phyloP scores from a whole-genome alignment of 768 basidiomycete genomes.

The Coprinopsis sp. region DNA sequence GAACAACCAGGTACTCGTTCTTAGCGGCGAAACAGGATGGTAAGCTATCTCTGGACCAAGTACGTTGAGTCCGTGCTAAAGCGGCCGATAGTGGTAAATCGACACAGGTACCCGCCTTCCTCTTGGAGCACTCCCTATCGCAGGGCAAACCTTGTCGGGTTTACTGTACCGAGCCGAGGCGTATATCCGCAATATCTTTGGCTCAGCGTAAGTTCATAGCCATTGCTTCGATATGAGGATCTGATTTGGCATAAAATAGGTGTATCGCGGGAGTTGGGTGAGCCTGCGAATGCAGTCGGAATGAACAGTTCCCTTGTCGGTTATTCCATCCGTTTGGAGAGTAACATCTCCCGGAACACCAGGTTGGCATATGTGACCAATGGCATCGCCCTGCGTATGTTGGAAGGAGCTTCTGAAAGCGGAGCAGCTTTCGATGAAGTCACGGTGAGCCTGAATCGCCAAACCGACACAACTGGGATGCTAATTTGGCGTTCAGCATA shows the following conservation, averaged over 20 bases:
- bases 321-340: constrained; percentile 92
- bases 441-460: constrained; percentile 65
- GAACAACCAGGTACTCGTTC: constrained; percentile 75
- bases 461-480: too few relatives aligned
- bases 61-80: not conserved
- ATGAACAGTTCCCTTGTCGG: constrained; percentile 79
- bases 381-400: constrained; percentile 93
- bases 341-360: constrained; percentile 74
- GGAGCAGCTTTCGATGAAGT: constrained; percentile 86
- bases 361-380: constrained; percentile 84
- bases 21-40: constrained; percentile 54
- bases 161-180: constrained; percentile 90
- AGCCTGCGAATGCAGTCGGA: constrained; percentile 73
- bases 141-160: constrained; percentile 83
- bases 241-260: constrained; percentile 22
- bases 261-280: constrained; percentile 90
- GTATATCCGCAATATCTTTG: constrained; percentile 93
- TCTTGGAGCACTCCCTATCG: constrained; percentile 84
- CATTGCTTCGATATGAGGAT: not conserved
- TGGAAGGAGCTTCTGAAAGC: constrained; percentile 77
- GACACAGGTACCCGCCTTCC: constrained; percentile 91
- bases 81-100: constrained; percentile 75
- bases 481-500: constrained; percentile 65
- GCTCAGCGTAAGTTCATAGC: constrained; percentile 61
- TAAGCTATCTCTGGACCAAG: constrained; percentile 12